A percentile compares a stretch with the other conserved stretches of the same genome.
These are phyloP conservation scores for Penicillium argentinense DNA, from an alignment of 495 filamentous ascomycete genomes.

Conservation along the genomic window DNA sequence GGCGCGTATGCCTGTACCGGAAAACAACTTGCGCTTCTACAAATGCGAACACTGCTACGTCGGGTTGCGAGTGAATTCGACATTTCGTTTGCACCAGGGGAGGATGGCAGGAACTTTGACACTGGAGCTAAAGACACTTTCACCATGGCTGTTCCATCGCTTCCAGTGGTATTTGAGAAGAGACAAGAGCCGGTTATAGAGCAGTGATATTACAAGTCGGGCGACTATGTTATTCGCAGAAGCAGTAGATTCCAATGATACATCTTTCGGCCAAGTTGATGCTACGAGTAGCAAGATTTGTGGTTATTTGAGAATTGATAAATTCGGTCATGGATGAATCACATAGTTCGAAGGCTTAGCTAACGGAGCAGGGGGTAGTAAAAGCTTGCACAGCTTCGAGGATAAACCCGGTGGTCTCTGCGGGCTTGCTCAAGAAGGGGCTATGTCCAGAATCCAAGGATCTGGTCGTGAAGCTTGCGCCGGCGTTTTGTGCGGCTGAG, in stretches of 20 bases:
- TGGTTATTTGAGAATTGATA: no score
- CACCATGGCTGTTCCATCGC: constrained; percentile 3
- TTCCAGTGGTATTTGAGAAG: constrained; percentile 9
- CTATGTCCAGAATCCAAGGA: constrained; percentile 4
- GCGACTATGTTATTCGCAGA: no score
- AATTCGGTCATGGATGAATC: no score
- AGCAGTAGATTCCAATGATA: no score
- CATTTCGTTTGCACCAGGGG: constrained; percentile 7
- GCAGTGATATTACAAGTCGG: no score
- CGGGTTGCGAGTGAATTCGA: constrained; percentile 11
- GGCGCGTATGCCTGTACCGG: constrained; percentile 6
- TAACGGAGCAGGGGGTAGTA: no score
- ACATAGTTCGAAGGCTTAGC: no score
- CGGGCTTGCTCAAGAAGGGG: constrained; percentile 3
- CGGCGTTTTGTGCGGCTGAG: constrained; percentile 1
- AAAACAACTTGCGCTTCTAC: constrained; percentile 8
- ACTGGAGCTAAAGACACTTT: constrained; percentile 9
- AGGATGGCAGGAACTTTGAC: constrained; percentile 1
- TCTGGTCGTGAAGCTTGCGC: constrained; percentile 2
- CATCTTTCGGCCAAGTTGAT: no score
- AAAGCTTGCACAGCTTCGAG: neutral
- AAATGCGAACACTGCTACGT: constrained; percentile 5
- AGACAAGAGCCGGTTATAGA: no score
- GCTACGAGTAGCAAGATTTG: no score
- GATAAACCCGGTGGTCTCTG: constrained; percentile 1